Evolutionary conservation across 495 filamentous ascomycete genomes (phyloP), one percentile per base, ranked within the genome.

Genomic region (Tricharina praecox): DNA sequence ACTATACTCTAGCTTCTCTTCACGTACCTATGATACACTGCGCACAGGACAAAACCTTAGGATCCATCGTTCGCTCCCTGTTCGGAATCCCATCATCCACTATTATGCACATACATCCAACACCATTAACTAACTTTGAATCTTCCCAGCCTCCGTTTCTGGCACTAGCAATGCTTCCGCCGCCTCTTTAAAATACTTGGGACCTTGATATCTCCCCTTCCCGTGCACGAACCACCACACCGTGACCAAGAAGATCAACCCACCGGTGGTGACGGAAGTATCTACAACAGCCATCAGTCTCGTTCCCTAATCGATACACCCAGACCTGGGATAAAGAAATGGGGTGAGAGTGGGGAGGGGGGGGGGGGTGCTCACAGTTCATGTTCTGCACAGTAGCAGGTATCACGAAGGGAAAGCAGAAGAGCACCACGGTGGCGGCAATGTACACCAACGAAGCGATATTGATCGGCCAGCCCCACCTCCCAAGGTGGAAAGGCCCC

Each of bases 401-500:
- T 41, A 76, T 50, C 0, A 58, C 58, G 52, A 71, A 80, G 1
- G 80, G 81, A 58, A 86, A 85, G 49, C 78, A 84, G 62, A 79
- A 87, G 42, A 85, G 74, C 7, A 81, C 67, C 44, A 78, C 70
- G 59, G 84, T 87, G 19, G 75, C 64, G 0, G 72, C 53, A 45
- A 87, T 88, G 49, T 81, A 77, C 23, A 74, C 51, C 30, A 79
- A 70, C 5, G 76, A 63, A 3, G 77, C 46, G 2, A 64, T 52
- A 52, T 84, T 82, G 53, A 86, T 63, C 0, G 64, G 48, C 42
- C 66, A 78, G 0, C 81, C 85, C 13, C 71, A 56, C 11, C 60
- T 62, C 18, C 75, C 71, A 66, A 93, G 75, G 58, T 70, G 75
- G 63, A 88, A 93, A 3, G 72, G 73, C 0, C 81, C 85, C 0